These are phyloP conservation scores for Aspergillus amoenus DNA, from an alignment of 2,329 filamentous ascomycete species.

Conservation along the genomic window DNA sequence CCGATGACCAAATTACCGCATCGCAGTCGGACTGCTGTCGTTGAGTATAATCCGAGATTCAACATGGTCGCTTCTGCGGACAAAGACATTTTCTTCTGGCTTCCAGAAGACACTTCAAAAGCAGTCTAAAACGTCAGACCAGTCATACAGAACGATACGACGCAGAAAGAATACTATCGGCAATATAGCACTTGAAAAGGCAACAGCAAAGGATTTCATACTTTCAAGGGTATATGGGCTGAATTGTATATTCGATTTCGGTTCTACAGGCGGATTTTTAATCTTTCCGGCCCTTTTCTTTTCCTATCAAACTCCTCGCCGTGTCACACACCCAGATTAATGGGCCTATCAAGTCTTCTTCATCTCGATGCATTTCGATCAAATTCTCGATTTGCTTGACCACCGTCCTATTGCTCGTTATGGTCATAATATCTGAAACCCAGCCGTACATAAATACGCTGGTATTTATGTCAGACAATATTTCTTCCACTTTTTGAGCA, in stretches of 20 bases:
- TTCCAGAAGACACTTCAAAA: slow-evolving; percentile 61
- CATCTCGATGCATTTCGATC: slow-evolving; percentile 53
- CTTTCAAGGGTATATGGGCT: not conserved
- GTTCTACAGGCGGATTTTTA: slow-evolving; percentile 13
- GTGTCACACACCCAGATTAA: slow-evolving; percentile 65
- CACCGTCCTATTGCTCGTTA: slow-evolving; percentile 70
- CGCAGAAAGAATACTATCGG: not conserved
- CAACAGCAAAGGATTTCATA: not conserved
- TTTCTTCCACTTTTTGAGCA: slow-evolving; percentile 41
- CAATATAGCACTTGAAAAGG: not conserved
- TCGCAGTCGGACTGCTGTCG: slow-evolving; percentile 65
- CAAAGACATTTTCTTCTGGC: slow-evolving; percentile 76
- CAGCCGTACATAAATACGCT: slow-evolving; percentile 74
- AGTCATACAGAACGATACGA: not conserved
- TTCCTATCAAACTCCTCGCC: slow-evolving; percentile 66
- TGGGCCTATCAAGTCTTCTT: slow-evolving; percentile 57
- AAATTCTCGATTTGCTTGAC: slow-evolving; percentile 63
- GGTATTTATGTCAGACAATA: slow-evolving; percentile 62
- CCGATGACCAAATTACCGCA: slow-evolving; percentile 41
- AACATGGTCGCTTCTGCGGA: slow-evolving; percentile 92
- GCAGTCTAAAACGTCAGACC: slow-evolving; percentile 31
- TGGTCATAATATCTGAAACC: slow-evolving; percentile 61
- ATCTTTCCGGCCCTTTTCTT: slow-evolving; percentile 53
- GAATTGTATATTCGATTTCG: not conserved
- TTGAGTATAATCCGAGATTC: slow-evolving; percentile 86